Evolutionary conservation across 805 yeast genomes (phyloP).

Genomic region (Ascoidea asiatica): DNA sequence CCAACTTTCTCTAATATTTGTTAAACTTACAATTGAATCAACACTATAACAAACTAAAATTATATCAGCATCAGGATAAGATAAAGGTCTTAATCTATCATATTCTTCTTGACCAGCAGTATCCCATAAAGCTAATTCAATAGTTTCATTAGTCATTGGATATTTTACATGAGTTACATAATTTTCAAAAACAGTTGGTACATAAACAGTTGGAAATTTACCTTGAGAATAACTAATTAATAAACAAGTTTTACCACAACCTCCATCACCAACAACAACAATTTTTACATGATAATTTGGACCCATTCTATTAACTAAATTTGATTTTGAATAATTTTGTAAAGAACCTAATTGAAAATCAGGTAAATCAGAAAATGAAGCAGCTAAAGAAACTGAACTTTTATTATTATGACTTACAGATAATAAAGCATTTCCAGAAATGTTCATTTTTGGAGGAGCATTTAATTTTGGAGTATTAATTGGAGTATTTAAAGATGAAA

Average conservation of each 20-base stretch:
- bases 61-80: slow-evolving; percentile 69
- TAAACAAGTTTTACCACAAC: slow-evolving; percentile 81
- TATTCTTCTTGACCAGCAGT: slow-evolving; percentile 88
- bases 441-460: not conserved
- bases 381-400: not conserved
- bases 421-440: not conserved
- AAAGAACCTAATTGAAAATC: slow-evolving; percentile 6
- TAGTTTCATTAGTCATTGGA: slow-evolving; percentile 28
- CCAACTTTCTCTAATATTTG: slow-evolving; percentile 74
- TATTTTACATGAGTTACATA: slow-evolving; percentile 44
- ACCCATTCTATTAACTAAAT: not conserved
- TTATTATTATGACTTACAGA: not conserved
- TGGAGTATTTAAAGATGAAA: not conserved
- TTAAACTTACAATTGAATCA: slow-evolving; percentile 46
- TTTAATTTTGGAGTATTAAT: not conserved
- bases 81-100: slow-evolving; percentile 64
- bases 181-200: slow-evolving; percentile 77
- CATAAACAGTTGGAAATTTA: slow-evolving; percentile 56
- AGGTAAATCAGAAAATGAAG: slow-evolving; percentile 7
- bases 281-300: slow-evolving; percentile 35
- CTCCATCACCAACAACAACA: slow-evolving; percentile 83
- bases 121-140: slow-evolving; percentile 74
- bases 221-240: slow-evolving; percentile 54
- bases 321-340: not conserved
- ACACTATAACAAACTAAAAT: slow-evolving; percentile 66